Evolutionary conservation across 495 filamentous ascomycete genomes (phyloP), one percentile per base, ranked within the genome.

Genomic region (Xylaria sp.): DNA sequence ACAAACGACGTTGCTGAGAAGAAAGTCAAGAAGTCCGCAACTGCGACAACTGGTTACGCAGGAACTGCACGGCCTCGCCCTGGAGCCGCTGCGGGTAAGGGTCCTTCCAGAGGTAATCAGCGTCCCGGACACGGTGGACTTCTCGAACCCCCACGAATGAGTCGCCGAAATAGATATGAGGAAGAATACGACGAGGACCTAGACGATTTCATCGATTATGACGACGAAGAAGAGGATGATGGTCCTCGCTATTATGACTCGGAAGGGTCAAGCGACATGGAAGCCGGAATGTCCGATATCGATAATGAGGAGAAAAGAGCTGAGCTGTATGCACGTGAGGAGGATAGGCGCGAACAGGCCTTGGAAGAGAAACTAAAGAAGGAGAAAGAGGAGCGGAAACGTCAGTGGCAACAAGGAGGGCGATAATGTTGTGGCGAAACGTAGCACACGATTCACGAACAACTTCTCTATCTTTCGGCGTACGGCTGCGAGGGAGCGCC

Each of bases 261-360:
- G 1, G 86, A 86, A 40, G 81, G 59, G 9, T 85, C 83, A 21
- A 88, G 86, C 6, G 89, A 90, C 72, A 90, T 90, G 89, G 89
- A 90, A 75, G 89, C 88, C 6, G 88, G 87, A 2, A 64, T 87
- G 14, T 83, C 84, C 21, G 89, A 90, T 63, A 87, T 90, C 19
- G 83, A 90, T 44, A 83, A 85, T 41, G 89, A 90, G 73, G 89
- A 90, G 71, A 82, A 82, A 55, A 70, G 77, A 33, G 88, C 88
- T 9, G 82, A 84, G 44, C 65, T 72, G 19, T 72, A 78, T 19
- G 89, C 87, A 11, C 76, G 82, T 15, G 80, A 80, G 43, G 89
- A 90, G 76, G 89, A 90, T 68, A 67, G 75, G 44, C 77, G 80
- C 50, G 85, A 88, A 70, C 80, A 86, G 74, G 77, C 72, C 0